phyloP scores from a whole-genome alignment of 148 eudicot species.

The Camellia granthamiana region DNA sequence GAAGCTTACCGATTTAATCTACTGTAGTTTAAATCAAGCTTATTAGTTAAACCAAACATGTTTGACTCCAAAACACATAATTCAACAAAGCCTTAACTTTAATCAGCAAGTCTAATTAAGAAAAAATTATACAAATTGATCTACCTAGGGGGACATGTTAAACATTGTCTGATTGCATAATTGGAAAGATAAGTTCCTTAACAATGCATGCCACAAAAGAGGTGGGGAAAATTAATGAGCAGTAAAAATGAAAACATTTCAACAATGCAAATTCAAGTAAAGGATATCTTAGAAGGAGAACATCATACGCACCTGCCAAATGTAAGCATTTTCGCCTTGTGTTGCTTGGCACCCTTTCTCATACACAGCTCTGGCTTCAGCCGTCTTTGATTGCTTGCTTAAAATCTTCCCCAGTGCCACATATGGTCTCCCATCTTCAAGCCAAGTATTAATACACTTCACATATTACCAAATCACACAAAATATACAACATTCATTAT shows the following conservation, averaged over 20 bases:
- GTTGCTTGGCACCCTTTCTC: constrained; percentile 98
- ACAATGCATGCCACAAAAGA: background rate
- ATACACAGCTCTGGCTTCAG: constrained; percentile 83
- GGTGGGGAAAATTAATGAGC: background rate
- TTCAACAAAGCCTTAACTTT: background rate
- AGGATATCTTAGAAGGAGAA: background rate
- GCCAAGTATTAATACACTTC: constrained; percentile 89
- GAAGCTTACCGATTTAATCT: background rate
- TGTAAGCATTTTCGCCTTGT: constrained; percentile 88
- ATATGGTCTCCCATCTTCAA: constrained; percentile 92
- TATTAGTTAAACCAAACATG: background rate
- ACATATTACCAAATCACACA: constrained; percentile 10
- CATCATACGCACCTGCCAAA: constrained; percentile 76
- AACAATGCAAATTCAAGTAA: background rate
- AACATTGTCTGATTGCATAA: background rate
- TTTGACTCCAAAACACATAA: background rate
- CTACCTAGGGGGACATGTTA: no score
- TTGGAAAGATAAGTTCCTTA: background rate
- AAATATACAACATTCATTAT: constrained; percentile 7
- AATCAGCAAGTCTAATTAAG: background rate
- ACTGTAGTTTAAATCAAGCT: background rate
- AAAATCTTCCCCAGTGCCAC: constrained; percentile 84
- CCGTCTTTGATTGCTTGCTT: constrained; percentile 64
- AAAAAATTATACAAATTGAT: no score
- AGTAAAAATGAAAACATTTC: background rate